phyloP scores from a whole-genome alignment of 768 basidiomycete genomes.

The Leccinum pellstonianum region DNA sequence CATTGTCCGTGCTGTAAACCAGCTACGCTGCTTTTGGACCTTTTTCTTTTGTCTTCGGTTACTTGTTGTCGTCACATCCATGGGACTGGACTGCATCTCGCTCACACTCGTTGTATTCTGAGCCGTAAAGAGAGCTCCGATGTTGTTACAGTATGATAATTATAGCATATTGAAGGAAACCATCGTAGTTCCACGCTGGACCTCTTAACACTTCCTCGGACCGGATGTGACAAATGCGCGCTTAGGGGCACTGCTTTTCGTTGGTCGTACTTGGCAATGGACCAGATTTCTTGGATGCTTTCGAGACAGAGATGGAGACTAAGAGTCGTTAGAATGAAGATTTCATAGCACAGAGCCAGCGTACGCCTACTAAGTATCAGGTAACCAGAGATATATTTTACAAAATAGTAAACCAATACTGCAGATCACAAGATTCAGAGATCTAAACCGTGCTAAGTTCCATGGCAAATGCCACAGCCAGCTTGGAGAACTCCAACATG shows the following conservation, averaged over 20 bases:
- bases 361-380: background rate
- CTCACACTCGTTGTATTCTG: background rate
- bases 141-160: background rate
- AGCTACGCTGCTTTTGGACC: background rate
- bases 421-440: background rate
- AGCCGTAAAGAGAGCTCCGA: background rate
- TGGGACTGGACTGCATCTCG: background rate
- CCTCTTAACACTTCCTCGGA: too few species aligned
- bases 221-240: too few species aligned
- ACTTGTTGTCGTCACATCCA: background rate
- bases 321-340: too few species aligned
- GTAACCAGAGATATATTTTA: background rate
- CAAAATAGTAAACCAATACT: background rate
- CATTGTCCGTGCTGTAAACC: too few species aligned
- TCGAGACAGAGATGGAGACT: too few species aligned
- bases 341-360: background rate
- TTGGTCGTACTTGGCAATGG: too few species aligned
- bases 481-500: constrained; percentile 86
- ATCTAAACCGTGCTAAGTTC: constrained; percentile 56
- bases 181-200: too few species aligned
- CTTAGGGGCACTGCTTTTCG: too few species aligned
- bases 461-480: constrained; percentile 75
- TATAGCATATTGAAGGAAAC: too few species aligned
- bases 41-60: background rate
- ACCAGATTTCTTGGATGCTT: too few species aligned